These are phyloP conservation scores for Davidsoniella australis DNA, from an alignment of 2,329 filamentous ascomycete genomes.

Conservation along the genomic window DNA sequence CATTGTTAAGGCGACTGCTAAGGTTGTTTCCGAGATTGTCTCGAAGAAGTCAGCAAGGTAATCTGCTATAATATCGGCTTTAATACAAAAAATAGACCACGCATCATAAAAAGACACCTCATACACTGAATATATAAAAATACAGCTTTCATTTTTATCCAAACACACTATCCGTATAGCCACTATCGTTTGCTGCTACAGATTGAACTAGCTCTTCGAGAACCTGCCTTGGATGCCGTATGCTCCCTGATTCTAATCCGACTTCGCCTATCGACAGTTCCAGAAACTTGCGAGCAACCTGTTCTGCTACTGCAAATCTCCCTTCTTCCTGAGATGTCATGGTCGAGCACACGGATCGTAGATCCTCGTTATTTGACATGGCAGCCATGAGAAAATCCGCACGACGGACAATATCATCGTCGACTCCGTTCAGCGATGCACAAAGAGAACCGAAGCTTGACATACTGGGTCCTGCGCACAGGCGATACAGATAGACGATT, in stretches of 20 bases:
- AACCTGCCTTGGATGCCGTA: constrained; percentile 9
- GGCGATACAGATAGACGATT: constrained; percentile 57
- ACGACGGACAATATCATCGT: constrained; percentile 50
- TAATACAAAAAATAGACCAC: background rate
- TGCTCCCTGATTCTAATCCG: background rate
- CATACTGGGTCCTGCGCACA: constrained; percentile 48
- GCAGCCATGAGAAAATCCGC: constrained; percentile 58
- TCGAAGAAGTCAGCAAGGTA: constrained; percentile 11
- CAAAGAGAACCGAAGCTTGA: constrained; percentile 79
- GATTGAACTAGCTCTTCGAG: constrained; percentile 2
- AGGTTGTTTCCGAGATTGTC: constrained; percentile 27
- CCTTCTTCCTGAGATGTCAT: constrained; percentile 37
- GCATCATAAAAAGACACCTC: background rate
- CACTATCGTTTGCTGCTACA: background rate
- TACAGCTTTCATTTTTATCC: background rate
- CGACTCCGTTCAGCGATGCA: constrained; percentile 73
- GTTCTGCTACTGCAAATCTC: constrained; percentile 52
- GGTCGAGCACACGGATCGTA: constrained; percentile 53
- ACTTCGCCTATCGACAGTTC: background rate
- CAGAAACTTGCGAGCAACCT: constrained; percentile 40
- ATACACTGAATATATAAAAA: background rate
- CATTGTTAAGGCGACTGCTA: constrained; percentile 56
- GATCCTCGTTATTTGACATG: constrained; percentile 54
- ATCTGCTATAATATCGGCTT: background rate
- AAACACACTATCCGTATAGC: background rate